Evolutionary conservation across 2,329 filamentous ascomycete genomes (phyloP).

Genomic region (Aspergillus phoenicis): DNA sequence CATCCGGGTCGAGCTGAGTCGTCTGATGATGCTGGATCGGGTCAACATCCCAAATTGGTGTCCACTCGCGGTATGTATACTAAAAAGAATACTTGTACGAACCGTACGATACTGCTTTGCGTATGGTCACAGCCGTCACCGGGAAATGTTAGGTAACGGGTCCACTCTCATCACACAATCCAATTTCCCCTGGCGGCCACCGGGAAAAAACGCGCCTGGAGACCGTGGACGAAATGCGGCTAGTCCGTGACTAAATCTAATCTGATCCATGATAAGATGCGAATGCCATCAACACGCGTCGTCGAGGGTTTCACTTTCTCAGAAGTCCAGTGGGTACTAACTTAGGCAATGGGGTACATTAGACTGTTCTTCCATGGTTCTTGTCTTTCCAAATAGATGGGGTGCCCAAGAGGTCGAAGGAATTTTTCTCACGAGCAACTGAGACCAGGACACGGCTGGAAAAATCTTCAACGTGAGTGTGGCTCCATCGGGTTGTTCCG

Average conservation of each 20-base stretch:
- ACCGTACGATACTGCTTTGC: neutral
- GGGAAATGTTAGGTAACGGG: neutral
- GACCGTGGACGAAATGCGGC: neutral
- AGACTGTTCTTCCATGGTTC: neutral
- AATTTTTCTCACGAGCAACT: neutral
- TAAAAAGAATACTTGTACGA: neutral
- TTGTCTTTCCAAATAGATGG: neutral
- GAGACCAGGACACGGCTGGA: neutral
- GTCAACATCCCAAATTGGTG: neutral
- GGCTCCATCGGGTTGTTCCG: neutral
- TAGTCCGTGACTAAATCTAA: neutral
- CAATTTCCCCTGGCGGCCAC: neutral
- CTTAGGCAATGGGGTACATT: neutral
- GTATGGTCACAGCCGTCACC: neutral
- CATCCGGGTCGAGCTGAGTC: neutral
- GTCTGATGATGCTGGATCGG: neutral
- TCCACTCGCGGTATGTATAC: neutral
- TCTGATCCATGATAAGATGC: constrained; percentile 5
- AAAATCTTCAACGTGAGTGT: neutral
- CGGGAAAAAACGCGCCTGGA: neutral
- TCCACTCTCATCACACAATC: neutral
- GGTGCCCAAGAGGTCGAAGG: neutral
- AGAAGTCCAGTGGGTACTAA: no score
- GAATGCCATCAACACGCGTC: no score
- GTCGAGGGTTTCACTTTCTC: neutral